phyloP scores from a whole-genome alignment of 169 alveolate species.

The Cryptosporidium parvum region DNA sequence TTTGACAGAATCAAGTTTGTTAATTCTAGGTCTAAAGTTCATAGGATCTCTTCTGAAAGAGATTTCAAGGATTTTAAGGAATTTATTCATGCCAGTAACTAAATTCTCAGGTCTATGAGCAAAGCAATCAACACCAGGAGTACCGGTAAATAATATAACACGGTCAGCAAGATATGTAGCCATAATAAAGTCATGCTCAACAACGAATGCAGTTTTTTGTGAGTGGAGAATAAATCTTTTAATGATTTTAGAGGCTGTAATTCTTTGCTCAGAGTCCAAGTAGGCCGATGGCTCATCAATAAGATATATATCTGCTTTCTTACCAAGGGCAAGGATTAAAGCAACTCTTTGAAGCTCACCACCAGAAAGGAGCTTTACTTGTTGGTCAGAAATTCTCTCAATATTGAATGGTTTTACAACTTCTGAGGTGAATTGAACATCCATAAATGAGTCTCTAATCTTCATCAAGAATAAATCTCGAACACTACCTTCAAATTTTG shows the following conservation, averaged over 20 bases:
- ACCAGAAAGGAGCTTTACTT: conserved; percentile 96
- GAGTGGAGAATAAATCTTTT: conserved; percentile 97
- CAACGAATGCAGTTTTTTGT: conserved; percentile 98
- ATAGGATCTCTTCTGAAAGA: conserved; percentile 99
- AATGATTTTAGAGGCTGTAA: conserved; percentile 98
- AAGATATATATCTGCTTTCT: conserved; percentile 97
- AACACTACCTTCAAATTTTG: conserved; percentile 97
- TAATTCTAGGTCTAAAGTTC: conserved; percentile 99
- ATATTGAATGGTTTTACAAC: conserved; percentile 96
- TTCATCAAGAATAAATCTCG: conserved; percentile 92
- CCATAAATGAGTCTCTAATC: conserved; percentile 90
- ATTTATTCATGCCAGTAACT: conserved; percentile 94
- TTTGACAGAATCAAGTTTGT: conserved; percentile 95
- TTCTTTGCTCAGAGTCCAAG: conserved; percentile 99
- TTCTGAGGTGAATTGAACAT: conserved; percentile 96
- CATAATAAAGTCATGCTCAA: conserved; percentile 99
- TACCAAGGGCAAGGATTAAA: conserved; percentile 95
- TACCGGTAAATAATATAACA: conserved; percentile 98
- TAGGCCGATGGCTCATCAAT: conserved; percentile 99
- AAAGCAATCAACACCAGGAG: conserved; percentile 93
- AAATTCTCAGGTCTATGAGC: conserved; percentile 90
- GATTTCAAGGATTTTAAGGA: conserved; percentile 94
- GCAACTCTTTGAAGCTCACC: conserved; percentile 99
- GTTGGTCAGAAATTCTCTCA: conserved; percentile 94
- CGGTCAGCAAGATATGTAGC: conserved; percentile 99